Conservation (phyloP, 257 asterid species). For the Nicotiana tabacum region DNA sequence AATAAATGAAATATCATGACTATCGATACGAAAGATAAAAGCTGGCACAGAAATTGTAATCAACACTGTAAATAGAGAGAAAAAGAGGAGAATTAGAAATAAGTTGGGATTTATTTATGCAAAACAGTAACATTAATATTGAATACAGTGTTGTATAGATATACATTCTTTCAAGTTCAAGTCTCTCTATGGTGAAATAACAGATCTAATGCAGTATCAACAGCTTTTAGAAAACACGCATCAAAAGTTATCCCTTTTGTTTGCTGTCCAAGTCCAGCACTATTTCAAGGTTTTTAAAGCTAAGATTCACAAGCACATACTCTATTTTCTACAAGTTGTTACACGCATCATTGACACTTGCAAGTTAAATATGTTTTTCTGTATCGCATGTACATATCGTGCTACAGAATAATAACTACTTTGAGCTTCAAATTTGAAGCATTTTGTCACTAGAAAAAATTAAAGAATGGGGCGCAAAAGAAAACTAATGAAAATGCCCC, state of each 20-base stretch:
- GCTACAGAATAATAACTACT: no score
- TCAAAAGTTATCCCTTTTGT: neutral
- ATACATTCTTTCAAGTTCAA: neutral
- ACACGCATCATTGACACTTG: no score
- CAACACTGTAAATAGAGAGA: no score
- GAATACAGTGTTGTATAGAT: neutral
- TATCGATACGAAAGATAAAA: neutral
- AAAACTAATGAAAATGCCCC: no score
- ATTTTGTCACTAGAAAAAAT: no score
- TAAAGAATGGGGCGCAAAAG: no score
- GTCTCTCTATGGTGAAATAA: neutral
- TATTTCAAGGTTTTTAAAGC: neutral
- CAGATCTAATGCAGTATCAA: neutral
- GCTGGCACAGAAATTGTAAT: neutral
- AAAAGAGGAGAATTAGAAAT: neutral
- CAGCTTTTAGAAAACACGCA: no score
- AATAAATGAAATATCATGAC: neutral
- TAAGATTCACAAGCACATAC: neutral
- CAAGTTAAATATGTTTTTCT: no score
- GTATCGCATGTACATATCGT: no score
- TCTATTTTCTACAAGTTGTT: no score
- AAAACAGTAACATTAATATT: neutral
- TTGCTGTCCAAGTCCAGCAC: neutral
- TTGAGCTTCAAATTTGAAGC: no score
- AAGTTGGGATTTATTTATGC: neutral